Evolutionary conservation across 192 early-diverging fungal genomes (phyloP).

Genomic region (Geranomyces variabilis): DNA sequence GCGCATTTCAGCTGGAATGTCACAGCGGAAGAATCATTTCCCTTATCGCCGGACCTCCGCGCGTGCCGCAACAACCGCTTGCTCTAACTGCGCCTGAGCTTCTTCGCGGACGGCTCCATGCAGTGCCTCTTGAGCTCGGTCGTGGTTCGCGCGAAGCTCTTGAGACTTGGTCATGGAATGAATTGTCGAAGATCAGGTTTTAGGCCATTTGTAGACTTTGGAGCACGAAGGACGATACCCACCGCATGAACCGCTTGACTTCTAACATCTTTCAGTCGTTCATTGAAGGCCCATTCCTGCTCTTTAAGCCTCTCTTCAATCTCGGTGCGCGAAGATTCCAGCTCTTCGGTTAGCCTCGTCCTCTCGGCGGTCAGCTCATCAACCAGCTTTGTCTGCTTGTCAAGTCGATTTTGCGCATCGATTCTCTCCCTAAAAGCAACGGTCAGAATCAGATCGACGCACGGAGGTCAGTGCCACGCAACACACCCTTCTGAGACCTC

Average conservation of each 20-base stretch:
- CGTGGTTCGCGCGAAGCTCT: background rate
- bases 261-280: slow-evolving; percentile 10
- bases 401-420: background rate
- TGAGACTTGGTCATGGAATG: background rate
- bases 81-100: background rate
- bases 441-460: no score
- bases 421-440: no score
- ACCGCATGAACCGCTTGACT: slow-evolving; percentile 1
- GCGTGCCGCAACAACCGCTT: background rate
- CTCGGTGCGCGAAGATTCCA: background rate
- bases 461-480: no score
- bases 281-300: background rate
- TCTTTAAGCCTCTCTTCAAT: slow-evolving; percentile 7
- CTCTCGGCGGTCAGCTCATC: slow-evolving; percentile 2
- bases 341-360: background rate
- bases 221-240: background rate
- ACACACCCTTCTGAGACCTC: slow-evolving; percentile 6
- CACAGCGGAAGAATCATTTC: no score
- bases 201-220: no score
- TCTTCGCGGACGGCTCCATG: background rate
- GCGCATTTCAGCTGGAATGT: background rate
- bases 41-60: background rate
- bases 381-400: background rate
- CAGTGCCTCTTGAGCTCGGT: background rate
- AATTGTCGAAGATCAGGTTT: no score